A percentile compares a stretch with the other conserved stretches of the same genome.
phyloP scores from a whole-genome alignment of 805 yeast species.

The Ogataea populi-albae region DNA sequence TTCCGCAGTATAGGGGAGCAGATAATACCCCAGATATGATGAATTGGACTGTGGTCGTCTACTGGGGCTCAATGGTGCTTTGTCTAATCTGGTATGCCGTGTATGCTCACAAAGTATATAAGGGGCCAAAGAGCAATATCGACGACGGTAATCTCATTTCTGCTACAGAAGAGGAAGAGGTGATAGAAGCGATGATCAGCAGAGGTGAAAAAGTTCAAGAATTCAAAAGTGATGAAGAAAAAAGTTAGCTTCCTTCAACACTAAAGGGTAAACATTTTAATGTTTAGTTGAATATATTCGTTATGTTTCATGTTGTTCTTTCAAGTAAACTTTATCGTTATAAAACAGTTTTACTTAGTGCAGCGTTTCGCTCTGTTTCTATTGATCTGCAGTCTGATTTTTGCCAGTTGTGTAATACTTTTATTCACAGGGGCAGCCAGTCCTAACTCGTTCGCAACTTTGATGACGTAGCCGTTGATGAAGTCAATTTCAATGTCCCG shows the following conservation, averaged over 20 bases:
- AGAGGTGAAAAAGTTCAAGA: constrained; percentile 11
- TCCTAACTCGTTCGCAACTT: constrained; percentile 47
- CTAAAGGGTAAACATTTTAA: too few relatives aligned
- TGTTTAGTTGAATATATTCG: too few relatives aligned
- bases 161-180: constrained; percentile 21
- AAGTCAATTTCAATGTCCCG: constrained; percentile 74
- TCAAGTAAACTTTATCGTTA: too few relatives aligned
- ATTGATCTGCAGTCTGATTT: constrained; percentile 29
- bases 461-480: constrained; percentile 77
- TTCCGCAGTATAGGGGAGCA: constrained; percentile 46
- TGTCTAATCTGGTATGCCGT: constrained; percentile 46
- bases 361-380: constrained; percentile 12
- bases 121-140: constrained; percentile 57
- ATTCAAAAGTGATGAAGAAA: constrained; percentile 3
- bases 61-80: constrained; percentile 54
- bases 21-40: constrained; percentile 38
- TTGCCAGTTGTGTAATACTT: constrained; percentile 45
- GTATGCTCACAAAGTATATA: constrained; percentile 57
- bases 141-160: constrained; percentile 35
- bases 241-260: constrained; percentile 1
- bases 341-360: too few relatives aligned
- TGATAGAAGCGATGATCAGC: constrained; percentile 18
- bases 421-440: constrained; percentile 46
- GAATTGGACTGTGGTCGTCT: constrained; percentile 65
- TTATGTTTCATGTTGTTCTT: not conserved